Base-by-base conservation (phyloP, 1,284 basidiomycete genomes). In the Cutaneotrichosporon mucoides region DNA sequence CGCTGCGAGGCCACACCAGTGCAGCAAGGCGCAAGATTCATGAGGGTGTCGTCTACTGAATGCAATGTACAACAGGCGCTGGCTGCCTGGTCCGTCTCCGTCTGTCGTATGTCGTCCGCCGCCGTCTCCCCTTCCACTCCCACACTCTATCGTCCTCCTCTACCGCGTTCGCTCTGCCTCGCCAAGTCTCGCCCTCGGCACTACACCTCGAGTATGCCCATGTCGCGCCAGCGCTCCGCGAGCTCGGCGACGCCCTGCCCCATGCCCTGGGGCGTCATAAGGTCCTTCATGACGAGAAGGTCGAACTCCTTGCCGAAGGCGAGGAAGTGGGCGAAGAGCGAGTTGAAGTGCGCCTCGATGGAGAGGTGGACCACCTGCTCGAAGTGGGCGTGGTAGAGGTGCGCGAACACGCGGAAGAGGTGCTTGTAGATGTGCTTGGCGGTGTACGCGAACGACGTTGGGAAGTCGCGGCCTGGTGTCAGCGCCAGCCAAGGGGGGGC, bases 371-470 rank as follows among this genome's bases (percentile, higher is more conserved):
- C 86, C 69, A 89, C 86, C 43, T 91, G 89, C 16, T 84, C 82
- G 76, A 94, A 99, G 75, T 99, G 95, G 4, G 92, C 88, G 76
- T 98, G 89, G 79, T 98, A 99, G 72, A 99, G 87, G 79, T 99
- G 95, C 1, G 95, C 94, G 78, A 98, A 98, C 51, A 99, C 92
- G 50, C 95, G 88, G 58, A 99, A 86, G 37, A 99, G 88, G 73
- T 98, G 95, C 53, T 92, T 89, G 80, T 98, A 99, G 68, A 98
- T 88, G 79, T 97, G 93, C 75, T 96, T 94, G 68, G 94, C 88
- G 6, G 92, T 95, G 10, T 89, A 87, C 1, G 92, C 89, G 80
- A 99, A 99, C 13, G 84, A 85, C 52, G 84, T 85, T 6, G 91
- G 88, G 76, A 99, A 99, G 60, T 95, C 90, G 53, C 89, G 88